Evolutionary conservation across 495 filamentous ascomycete species (phyloP), one percentile per base, ranked within the genome.

Genomic region (Xylaria curta): DNA sequence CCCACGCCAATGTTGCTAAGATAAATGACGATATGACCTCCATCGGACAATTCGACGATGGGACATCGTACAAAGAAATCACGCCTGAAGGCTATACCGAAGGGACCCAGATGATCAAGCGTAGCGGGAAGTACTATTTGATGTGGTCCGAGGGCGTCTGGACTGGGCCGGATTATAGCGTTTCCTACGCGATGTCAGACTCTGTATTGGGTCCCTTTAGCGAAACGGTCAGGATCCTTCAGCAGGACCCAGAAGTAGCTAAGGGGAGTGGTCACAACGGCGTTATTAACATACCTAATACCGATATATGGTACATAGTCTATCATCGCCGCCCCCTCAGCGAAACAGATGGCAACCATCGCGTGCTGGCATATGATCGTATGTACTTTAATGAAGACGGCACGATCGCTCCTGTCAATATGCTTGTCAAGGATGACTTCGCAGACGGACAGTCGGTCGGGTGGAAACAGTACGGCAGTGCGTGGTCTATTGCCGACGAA

Each of bases 61-160:
- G 75, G 10, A 76, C 73, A 13, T 72, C 73, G 38, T 73, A 80
- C 71, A 82, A 77, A 46, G 82, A 84, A 58, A 82, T 84, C 51
- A 85, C 84, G 17, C 84, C 84, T 0, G 46, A 74, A 62, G 79
- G 76, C 44, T 85, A 85, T 64, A 81, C 84, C 26, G 82, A 85
- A 68, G 84, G 82, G 4, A 75, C 82, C 33, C 84, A 82, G 75
- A 81, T 85, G 80, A 67, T 85, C 70, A 86, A 84, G 71, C 77
- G 82, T 12, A 74, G 77, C 13, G 82, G 79, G 40, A 74, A 77
- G 17, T 85, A 85, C 71, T 85, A 86, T 70, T 80, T 84, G 58
- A 84, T 84, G 82, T 87, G 81, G 80, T 83, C 80, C 19, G 82
- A 84, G 33, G 85, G 84, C 12, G 80, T 75, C 54, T 85, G 83